Base-by-base conservation (phyloP, 805 yeast genomes). In the Brettanomyces anomalus region DNA sequence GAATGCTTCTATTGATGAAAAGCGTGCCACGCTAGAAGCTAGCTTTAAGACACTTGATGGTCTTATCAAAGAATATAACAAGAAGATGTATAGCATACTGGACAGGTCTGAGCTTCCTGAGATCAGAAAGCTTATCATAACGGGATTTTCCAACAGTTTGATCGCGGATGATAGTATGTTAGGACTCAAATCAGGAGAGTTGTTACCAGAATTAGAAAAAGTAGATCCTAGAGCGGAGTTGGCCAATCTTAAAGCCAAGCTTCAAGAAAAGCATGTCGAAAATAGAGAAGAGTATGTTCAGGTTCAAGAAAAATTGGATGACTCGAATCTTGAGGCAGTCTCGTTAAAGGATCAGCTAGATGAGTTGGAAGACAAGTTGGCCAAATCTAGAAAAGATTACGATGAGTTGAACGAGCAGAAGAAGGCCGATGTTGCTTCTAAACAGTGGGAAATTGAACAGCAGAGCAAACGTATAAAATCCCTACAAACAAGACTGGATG, bases 301-400 rank as follows among this genome's bases (percentile, higher is more conserved):
- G 50, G 48, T 76, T 3, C 84, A 81, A 54, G 82, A 80, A 41
- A 67, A 65, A 41, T 66, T 79, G 18, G 87, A 81, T 49, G 66
- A 72, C 20, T 54, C 78, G 17, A 68, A 67, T 26, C 83, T 81
- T 46, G 64, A 67, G 19, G 70, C 81, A 4, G 66, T 68, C 36
- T 81, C 81, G 43, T 76, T 75, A 51, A 69, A 71, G 17, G 84
- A 79, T 43, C 63, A 65, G 21, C 61, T 76, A 18, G 86, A 81
- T 41, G 68, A 70, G 2, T 58, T 81, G 31, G 81, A 81, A 49
- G 74, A 79, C 8, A 70, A 70, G 43, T 64, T 83, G 31, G 43
- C 52, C 5, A 46, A 39, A 24, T 41, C 48, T 4, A 46, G 46
- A 33, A 39, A 45, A 20, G 48, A 49, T 8, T 47, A 47, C 24